phyloP scores from a whole-genome alignment of 257 asterid species.

The Vinca minor region DNA sequence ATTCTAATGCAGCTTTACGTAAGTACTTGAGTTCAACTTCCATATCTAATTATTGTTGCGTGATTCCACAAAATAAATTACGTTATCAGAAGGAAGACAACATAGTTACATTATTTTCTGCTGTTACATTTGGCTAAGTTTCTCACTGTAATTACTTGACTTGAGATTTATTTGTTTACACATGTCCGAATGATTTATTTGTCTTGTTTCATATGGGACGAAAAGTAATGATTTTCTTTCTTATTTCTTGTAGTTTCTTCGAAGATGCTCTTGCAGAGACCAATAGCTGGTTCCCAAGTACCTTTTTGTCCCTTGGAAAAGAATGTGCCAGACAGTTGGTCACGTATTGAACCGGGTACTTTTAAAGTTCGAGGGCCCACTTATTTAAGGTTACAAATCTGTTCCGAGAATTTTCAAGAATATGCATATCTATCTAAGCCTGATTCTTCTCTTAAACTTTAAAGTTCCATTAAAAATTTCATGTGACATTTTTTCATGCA shows the following conservation, averaged over 20 bases:
- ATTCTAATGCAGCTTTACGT: conserved; percentile 51
- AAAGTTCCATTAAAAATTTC: not conserved
- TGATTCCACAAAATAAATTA: no score
- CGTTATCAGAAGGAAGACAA: no score
- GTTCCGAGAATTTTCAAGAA: not conserved
- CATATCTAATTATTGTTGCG: no score
- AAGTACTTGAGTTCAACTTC: conserved; percentile 27
- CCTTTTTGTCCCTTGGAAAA: conserved; percentile 81
- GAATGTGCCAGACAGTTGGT: conserved; percentile 87
- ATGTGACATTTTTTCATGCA: conserved; percentile 23
- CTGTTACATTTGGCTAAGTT: not conserved
- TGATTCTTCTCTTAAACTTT: not conserved
- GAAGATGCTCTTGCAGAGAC: conserved; percentile 61
- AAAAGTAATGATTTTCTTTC: conserved; percentile 7
- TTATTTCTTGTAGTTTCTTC: conserved; percentile 57
- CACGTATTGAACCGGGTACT: conserved; percentile 70
- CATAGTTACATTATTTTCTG: no score
- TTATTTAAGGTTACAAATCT: conserved; percentile 49
- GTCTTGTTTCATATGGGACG: no score
- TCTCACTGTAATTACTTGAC: not conserved
- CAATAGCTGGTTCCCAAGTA: conserved; percentile 89
- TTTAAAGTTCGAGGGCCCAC: conserved; percentile 78
- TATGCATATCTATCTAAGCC: not conserved
- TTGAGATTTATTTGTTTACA: no score
- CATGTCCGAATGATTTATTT: no score